phyloP scores from a whole-genome alignment of 176 grass and related monocot genomes.

The Triticum dicoccoides region DNA sequence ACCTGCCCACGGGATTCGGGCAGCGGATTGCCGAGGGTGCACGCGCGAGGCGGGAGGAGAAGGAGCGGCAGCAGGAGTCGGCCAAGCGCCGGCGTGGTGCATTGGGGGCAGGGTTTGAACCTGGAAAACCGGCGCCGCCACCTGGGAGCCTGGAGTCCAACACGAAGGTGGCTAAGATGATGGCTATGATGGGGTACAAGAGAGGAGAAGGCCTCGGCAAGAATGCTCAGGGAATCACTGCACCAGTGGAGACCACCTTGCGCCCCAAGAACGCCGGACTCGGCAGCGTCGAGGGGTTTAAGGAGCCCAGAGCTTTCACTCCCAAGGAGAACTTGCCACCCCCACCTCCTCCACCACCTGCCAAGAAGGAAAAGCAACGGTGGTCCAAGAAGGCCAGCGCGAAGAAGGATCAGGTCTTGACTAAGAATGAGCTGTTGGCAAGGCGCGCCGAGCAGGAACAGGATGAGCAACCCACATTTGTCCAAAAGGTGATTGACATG shows the following conservation, averaged over 20 bases:
- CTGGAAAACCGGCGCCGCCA: constrained; percentile 8
- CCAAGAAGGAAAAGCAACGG: constrained; percentile 47
- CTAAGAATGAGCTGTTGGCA: constrained; percentile 64
- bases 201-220: constrained; percentile 68
- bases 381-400: constrained; percentile 61
- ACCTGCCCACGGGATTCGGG: constrained; percentile 59
- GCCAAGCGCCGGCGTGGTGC: constrained; percentile 36
- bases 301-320: constrained; percentile 52
- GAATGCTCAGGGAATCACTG: constrained; percentile 55
- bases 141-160: constrained; percentile 47
- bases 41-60: constrained; percentile 65
- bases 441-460: constrained; percentile 53
- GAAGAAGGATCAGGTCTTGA: constrained; percentile 53
- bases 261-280: constrained; percentile 79
- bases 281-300: constrained; percentile 75
- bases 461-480: constrained; percentile 43
- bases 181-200: constrained; percentile 80
- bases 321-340: constrained; percentile 37
- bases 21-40: constrained; percentile 64
- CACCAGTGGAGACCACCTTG: constrained; percentile 37
- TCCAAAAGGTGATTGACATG: constrained; percentile 83
- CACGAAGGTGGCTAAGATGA: constrained; percentile 60
- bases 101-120: constrained; percentile 25
- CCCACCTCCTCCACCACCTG: neutral
- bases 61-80: constrained; percentile 41